Evolutionary conservation across 2,329 filamentous ascomycete species (phyloP), one percentile per base, ranked within the genome.

Genomic region (Beauveria caledonica): DNA sequence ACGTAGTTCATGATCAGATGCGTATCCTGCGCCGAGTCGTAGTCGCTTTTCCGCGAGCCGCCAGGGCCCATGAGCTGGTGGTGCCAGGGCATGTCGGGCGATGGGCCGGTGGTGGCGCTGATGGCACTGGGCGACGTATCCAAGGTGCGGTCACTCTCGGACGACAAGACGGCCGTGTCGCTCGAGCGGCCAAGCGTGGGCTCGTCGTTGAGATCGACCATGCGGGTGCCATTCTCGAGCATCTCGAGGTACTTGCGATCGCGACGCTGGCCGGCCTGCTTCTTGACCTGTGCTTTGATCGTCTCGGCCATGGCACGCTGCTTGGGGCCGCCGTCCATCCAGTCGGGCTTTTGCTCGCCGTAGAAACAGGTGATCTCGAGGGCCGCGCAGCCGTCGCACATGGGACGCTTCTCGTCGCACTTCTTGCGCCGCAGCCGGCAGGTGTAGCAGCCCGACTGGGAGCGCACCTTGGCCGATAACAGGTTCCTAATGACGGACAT

Each of bases 391-490:
- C 68, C 72, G 6, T 76, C 72, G 68, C 84, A 86, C 10, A 76
- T 67, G 11, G 83, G 82, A 2, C 74, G 76, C 25, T 66, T 72
- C 66, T 84, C 80, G 63, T 85, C 81, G 66, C 84, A 86, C 66
- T 84, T 85, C 67, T 86, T 86, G 65, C 80, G 80, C 21, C 84
- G 78, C 11, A 85, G 74, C 23, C 82, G 78, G 65, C 84, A 86
- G 2, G 82, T 86, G 81, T 81, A 85, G 67, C 83, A 86, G 62
- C 81, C 81, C 8, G 74, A 76, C 54, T 74, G 74, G 62, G 74
- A 77, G 45, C 77, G 73, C 29, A 73, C 64, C 61, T 71, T 74
- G 54, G 62, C 50, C 39, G 66, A 59, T 58, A 69, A 62, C 55
- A 67, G 63, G 50, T 64, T 62, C 29, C 63, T 60, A 27, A 67